These are phyloP conservation scores for Lachancea lanzarotensis DNA, from an alignment of 805 yeast genomes.

Conservation along the genomic window DNA sequence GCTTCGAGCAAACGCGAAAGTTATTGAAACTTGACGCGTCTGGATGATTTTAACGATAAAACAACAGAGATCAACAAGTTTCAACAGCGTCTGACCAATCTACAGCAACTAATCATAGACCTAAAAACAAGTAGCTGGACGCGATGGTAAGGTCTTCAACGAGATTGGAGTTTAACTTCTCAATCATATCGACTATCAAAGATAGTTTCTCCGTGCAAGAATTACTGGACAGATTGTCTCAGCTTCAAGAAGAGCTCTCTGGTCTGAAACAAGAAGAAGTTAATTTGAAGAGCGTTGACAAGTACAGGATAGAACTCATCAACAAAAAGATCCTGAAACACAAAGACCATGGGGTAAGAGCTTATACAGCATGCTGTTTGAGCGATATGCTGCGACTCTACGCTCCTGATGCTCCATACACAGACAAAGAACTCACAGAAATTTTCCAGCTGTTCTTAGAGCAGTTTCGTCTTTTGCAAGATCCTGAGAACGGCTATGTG, in stretches of 20 bases:
- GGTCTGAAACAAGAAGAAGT: conserved; percentile 53
- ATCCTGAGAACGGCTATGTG: conserved; percentile 53
- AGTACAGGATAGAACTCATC: conserved; percentile 45
- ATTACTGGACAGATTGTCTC: conserved; percentile 48
- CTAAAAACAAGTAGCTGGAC: neutral
- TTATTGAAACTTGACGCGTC: neutral
- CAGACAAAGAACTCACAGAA: conserved; percentile 51
- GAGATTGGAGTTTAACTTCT: conserved; percentile 37
- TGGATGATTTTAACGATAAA: too few relatives aligned
- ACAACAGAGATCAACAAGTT: neutral
- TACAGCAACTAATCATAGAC: neutral
- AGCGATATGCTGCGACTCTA: conserved; percentile 68
- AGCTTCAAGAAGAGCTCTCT: conserved; percentile 57
- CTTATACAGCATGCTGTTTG: conserved; percentile 64
- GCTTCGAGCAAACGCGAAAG: neutral
- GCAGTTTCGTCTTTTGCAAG: conserved; percentile 53
- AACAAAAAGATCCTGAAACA: conserved; percentile 54
- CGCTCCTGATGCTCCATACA: conserved; percentile 90
- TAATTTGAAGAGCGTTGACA: conserved; percentile 40
- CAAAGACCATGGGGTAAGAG: conserved; percentile 61
- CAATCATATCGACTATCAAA: conserved; percentile 50
- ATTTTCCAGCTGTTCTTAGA: conserved; percentile 60
- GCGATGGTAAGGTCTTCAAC: conserved; percentile 11
- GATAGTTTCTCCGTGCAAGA: conserved; percentile 58
- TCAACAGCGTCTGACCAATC: neutral